Base-by-base conservation (phyloP, 2,329 filamentous ascomycete species). In the Trematosphaeria pertusa region DNA sequence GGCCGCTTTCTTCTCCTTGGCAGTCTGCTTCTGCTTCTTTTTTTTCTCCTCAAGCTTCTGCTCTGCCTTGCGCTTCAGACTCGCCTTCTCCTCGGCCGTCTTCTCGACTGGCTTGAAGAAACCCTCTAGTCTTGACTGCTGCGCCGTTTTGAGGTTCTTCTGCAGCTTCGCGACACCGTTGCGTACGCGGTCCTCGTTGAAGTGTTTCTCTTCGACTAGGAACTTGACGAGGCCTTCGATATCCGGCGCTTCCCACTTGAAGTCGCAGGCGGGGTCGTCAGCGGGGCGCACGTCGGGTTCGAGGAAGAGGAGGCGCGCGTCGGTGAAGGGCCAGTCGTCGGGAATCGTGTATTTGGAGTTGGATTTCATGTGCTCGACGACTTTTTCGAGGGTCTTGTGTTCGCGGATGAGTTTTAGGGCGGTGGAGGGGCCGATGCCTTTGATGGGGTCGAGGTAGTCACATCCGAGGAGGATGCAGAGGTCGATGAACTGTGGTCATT, bases 201-300 rank as follows among this genome's bases (percentile, higher is more conserved):
- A 99, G 1, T 92, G 94, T 76, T 99, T 99, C 67, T 97, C 94
- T 5, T 85, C 85, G 3, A 96, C 94, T 2, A 99, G 78, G 73
- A 90, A 99, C 61, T 94, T 83, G 54, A 99, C 84, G 0, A 99
- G 82, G 0, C 91, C 93, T 2, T 97, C 91, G 1, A 94, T 80
- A 63, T 99, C 92, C 3, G 94, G 94, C 49, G 87, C 87, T 34
- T 97, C 91, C 94, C 95, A 99, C 74, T 96, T 97, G 80, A 97
- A 96, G 69, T 99, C 91, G 73, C 92, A 97, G 10, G 91, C 85
- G 0, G 89, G 85, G 63, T 95, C 84, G 59, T 95, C 89, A 18
- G 93, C 91, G 34, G 82, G 72, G 26, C 88, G 87, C 19, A 99
- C 93, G 60, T 97, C 91, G 0, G 94, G 94, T 61, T 93, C 81